A percentile compares a stretch with the other conserved stretches of the same genome.
Conservation (phyloP, 345 rosid species). For the Eucalyptus leucophloia region DNA sequence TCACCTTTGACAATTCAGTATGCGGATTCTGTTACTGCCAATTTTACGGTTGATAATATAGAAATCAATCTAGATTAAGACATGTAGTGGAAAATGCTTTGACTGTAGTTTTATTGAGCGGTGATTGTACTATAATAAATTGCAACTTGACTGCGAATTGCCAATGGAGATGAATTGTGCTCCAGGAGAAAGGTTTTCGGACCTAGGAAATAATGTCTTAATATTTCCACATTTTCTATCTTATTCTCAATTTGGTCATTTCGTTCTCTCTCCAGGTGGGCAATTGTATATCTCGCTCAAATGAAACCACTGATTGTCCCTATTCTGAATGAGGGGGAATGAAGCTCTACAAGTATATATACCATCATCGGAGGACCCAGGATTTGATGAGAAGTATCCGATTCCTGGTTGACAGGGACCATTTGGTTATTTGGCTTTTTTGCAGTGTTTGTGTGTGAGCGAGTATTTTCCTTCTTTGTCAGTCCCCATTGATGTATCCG, state of each 20-base stretch:
- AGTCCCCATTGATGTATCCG: neutral
- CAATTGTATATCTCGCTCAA: slow-evolving; percentile 93
- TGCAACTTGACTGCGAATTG: neutral
- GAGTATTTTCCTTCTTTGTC: neutral
- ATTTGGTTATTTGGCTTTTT: slow-evolving; percentile 10
- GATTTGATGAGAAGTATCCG: neutral
- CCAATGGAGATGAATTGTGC: neutral
- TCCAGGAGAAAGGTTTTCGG: neutral
- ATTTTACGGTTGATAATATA: neutral
- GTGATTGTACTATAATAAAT: neutral
- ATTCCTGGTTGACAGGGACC: neutral
- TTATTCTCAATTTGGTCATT: neutral
- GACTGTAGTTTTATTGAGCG: neutral
- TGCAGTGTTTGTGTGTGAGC: neutral
- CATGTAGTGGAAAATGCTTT: neutral
- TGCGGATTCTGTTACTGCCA: neutral
- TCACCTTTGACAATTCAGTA: neutral
- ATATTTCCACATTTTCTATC: neutral
- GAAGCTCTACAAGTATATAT: slow-evolving; percentile 7
- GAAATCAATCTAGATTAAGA: neutral
- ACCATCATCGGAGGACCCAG: slow-evolving; percentile 1
- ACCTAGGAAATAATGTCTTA: neutral
- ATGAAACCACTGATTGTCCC: slow-evolving; percentile 98
- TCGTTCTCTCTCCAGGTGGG: slow-evolving; percentile 52
- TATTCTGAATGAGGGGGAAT: slow-evolving; percentile 67